Evolutionary conservation across 352 stramenopile species (phyloP).

Genomic region (Pythium volutum): DNA sequence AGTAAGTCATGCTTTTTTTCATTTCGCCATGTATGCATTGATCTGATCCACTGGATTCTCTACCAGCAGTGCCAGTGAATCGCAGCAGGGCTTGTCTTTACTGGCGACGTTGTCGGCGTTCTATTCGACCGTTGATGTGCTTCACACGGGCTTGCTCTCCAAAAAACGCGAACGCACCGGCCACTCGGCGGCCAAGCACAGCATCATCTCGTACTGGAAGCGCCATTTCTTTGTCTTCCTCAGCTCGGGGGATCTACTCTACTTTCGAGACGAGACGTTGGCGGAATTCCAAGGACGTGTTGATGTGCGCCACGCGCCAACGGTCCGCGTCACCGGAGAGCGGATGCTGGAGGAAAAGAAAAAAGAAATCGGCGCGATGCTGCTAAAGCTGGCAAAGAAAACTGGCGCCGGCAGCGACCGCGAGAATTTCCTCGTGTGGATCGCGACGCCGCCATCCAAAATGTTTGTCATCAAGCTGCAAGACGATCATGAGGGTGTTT

Average conservation of each 20-base stretch:
- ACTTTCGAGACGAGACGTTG: conserved; percentile 75
- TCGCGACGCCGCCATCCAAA: conserved; percentile 77
- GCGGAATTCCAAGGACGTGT: conserved; percentile 70
- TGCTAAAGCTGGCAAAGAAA: conserved; percentile 75
- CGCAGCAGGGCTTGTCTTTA: conserved; percentile 74
- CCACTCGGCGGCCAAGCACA: conserved; percentile 53
- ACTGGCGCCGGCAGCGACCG: conserved; percentile 35
- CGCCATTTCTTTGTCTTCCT: conserved; percentile 79
- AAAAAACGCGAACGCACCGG: conserved; percentile 74
- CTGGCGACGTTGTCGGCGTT: conserved; percentile 73
- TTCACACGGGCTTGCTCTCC: conserved; percentile 70
- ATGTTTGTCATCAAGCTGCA: conserved; percentile 82
- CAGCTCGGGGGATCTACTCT: conserved; percentile 67
- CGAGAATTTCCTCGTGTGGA: conserved; percentile 76
- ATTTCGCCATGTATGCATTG: no score
- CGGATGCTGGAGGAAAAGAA: conserved; percentile 71
- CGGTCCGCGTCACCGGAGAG: conserved; percentile 73
- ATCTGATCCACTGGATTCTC: no score
- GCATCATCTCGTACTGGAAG: conserved; percentile 86
- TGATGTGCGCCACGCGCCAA: conserved; percentile 73
- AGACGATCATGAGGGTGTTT: conserved; percentile 50
- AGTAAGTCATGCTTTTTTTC: conserved; percentile 23
- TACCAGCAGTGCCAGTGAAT: conserved; percentile 49
- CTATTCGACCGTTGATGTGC: conserved; percentile 63
- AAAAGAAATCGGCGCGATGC: conserved; percentile 41